Percentiles rank a stretch among this genome's conserved stretches.
Evolutionary conservation across 345 rosid genomes (phyloP).

Genomic region (Moringa oleifera): DNA sequence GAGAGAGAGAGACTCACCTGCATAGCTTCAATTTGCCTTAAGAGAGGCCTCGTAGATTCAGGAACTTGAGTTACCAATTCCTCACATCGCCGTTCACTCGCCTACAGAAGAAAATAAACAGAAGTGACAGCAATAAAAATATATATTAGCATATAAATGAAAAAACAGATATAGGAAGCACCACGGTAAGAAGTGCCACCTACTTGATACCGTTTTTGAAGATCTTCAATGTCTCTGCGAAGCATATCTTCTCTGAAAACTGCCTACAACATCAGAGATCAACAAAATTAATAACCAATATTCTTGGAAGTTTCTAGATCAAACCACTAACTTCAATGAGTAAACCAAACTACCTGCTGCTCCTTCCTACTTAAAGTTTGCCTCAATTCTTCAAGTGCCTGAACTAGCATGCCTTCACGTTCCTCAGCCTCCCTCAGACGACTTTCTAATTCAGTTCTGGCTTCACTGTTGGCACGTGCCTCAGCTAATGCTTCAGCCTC

Average conservation of each 20-base stretch:
- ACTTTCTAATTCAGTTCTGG: constrained; percentile 82
- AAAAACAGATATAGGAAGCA: constrained; percentile 4
- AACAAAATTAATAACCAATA: constrained; percentile 11
- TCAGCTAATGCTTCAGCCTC: constrained; percentile 95
- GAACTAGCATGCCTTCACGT: constrained; percentile 93
- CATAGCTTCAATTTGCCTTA: constrained; percentile 97
- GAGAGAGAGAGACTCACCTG: constrained; percentile 49
- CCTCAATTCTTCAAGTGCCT: constrained; percentile 88
- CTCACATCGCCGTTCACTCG: constrained; percentile 98
- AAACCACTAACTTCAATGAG: constrained; percentile 14
- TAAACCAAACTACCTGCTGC: constrained; percentile 65
- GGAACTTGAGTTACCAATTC: constrained; percentile 97
- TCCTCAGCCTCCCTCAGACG: constrained; percentile 88
- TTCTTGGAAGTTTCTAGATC: constrained; percentile 4
- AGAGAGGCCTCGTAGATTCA: constrained; percentile 96
- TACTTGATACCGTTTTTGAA: constrained; percentile 93
- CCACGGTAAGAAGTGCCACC: constrained; percentile 13
- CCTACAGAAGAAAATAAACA: constrained; percentile 36
- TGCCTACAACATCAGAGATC: constrained; percentile 40
- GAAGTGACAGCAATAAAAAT: constrained; percentile 6
- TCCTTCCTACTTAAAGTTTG: constrained; percentile 89
- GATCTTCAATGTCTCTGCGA: constrained; percentile 77
- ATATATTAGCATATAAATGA: not conserved
- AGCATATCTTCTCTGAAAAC: constrained; percentile 78
- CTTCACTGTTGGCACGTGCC: constrained; percentile 85